phyloP scores from a whole-genome alignment of 176 grass and related monocot species.

The Aegilops speltoides region DNA sequence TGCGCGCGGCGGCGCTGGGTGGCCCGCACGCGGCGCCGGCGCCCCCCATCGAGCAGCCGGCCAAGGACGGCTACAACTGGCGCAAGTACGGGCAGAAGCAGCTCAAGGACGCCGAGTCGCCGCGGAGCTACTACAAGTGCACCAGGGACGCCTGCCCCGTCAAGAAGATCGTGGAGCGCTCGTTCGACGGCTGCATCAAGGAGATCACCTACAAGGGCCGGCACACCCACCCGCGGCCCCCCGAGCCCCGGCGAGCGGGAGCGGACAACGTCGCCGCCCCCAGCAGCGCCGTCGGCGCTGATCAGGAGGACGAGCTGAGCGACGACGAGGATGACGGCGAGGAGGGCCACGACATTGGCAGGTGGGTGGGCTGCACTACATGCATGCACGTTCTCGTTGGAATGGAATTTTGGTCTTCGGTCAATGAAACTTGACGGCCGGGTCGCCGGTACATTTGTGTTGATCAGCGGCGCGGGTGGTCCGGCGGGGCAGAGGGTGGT shows the following conservation, averaged over 20 bases:
- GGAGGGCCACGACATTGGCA: constrained; percentile 1
- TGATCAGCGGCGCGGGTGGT: constrained; percentile 21
- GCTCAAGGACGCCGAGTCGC: constrained; percentile 77
- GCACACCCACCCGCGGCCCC: constrained; percentile 51
- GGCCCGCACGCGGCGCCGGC: constrained; percentile 10
- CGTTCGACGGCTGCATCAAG: constrained; percentile 64
- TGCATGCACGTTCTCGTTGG: neutral
- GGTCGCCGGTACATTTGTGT: neutral
- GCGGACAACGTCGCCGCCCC: neutral
- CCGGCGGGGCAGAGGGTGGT: constrained; percentile 39
- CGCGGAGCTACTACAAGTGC: constrained; percentile 86
- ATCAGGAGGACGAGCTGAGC: neutral
- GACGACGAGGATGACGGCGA: constrained; percentile 32
- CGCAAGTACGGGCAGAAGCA: constrained; percentile 90
- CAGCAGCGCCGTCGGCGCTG: neutral
- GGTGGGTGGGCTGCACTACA: neutral
- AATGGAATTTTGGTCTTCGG: neutral
- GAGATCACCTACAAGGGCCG: constrained; percentile 88
- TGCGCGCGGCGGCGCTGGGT: constrained; percentile 9
- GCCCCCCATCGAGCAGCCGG: constrained; percentile 57
- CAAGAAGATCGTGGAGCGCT: constrained; percentile 80
- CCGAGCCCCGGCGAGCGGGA: neutral
- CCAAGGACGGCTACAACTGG: constrained; percentile 84
- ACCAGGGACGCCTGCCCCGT: constrained; percentile 57
- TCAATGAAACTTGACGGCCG: neutral